Evolutionary conservation across 2,329 filamentous ascomycete genomes (phyloP).

Genomic region (Aspergillus pseudonomiae): DNA sequence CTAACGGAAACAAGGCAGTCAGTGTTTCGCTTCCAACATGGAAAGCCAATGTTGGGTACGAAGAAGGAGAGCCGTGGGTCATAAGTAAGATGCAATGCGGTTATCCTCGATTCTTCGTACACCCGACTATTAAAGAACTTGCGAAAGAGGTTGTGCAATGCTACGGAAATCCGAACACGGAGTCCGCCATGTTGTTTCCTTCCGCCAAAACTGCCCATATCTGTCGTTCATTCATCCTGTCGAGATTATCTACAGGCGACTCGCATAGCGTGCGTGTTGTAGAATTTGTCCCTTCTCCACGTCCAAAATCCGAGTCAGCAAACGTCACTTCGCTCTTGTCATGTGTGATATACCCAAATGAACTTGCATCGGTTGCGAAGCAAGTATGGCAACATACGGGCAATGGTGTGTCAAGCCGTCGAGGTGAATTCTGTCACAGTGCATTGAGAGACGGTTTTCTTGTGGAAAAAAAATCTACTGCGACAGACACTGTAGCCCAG

Average conservation of each 20-base stretch:
- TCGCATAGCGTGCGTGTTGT: constrained; percentile 58
- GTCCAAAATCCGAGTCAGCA: constrained; percentile 64
- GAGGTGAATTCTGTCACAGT: constrained; percentile 84
- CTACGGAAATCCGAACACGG: constrained; percentile 59
- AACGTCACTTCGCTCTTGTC: constrained; percentile 64
- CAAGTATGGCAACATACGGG: constrained; percentile 97
- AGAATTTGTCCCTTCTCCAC: constrained; percentile 57
- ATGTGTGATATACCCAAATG: constrained; percentile 71
- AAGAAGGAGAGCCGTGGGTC: constrained; percentile 91
- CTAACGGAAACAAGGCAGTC: constrained; percentile 67
- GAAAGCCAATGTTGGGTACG: constrained; percentile 87
- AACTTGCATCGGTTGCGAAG: constrained; percentile 75
- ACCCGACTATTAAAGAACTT: constrained; percentile 77
- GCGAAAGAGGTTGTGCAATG: constrained; percentile 67
- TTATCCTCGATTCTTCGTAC: constrained; percentile 94
- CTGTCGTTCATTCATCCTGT: constrained; percentile 72
- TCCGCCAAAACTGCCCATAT: constrained; percentile 69
- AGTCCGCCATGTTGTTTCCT: constrained; percentile 78
- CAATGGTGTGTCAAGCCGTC: constrained; percentile 86
- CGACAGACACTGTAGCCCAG: constrained; percentile 27
- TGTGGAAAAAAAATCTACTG: constrained; percentile 48
- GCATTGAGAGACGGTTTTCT: constrained; percentile 72
- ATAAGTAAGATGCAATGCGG: constrained; percentile 81
- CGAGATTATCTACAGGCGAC: constrained; percentile 35
- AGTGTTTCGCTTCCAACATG: constrained; percentile 96